Evolutionary conservation across 1,139 yeast species (phyloP), one percentile per base, ranked within the genome.

Genomic region (Candida sp.): DNA sequence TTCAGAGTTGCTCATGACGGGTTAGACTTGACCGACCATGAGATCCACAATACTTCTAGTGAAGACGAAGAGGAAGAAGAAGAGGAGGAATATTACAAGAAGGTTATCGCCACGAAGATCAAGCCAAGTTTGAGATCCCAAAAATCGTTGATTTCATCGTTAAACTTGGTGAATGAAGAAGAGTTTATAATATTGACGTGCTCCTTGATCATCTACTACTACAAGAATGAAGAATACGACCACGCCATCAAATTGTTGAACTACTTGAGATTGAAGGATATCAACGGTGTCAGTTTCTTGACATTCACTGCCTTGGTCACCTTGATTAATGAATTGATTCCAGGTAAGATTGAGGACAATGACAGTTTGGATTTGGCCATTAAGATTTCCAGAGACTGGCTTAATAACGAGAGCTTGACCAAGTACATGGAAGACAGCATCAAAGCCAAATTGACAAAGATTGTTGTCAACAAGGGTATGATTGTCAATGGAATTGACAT

Each of bases 91-190:
- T 46, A 41, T 26, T 56, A 51, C 34, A 53, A 50, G 28, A 55
- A 47, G n/a, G 57, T 44, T 39, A 38, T 34, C 22, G 49, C 40
- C 25, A 12, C 30, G 6, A 53, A 49, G 26, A 33, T 35, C n/a
- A 38, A 39, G 23, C 54, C 51, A 22, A 45, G 49, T 11, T 46
- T 51, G 31, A 48, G 47, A 30, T 52, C 60, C 4, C 62, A 63
- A 46, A 64, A 58, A 49, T 55, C 68, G 12, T 60, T 75, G 40
- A 65, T 74, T 7, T 50, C 63, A 7, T 65, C 77, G 1, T 65
- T 76, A 48, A 72, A 69, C 54, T 61, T 76, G 45, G 62, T 76
- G 9, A 59, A 62, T 12, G 71, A 72, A 46, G 79, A 75, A 48
- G 72, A 74, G 50, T 69, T 67, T 49, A 63, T 73, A 6, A 65